Evolutionary conservation across 306 rosid genomes (phyloP).

Genomic region (Glycyrrhiza uralensis): DNA sequence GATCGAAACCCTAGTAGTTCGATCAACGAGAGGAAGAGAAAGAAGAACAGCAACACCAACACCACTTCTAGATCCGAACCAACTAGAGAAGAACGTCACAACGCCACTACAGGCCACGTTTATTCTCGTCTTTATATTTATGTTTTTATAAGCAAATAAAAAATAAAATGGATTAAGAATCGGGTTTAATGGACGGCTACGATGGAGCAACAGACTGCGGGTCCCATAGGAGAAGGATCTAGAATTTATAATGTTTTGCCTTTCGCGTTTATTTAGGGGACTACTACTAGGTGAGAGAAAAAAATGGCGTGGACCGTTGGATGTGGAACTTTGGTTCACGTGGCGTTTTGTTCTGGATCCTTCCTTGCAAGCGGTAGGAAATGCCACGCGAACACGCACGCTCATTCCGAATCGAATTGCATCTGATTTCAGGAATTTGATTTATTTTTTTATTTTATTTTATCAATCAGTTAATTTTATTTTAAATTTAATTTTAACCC

Average conservation of each 20-base stretch:
- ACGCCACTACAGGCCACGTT: neutral
- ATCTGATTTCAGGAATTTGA: too few relatives aligned
- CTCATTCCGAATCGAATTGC: too few relatives aligned
- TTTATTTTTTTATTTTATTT: too few relatives aligned
- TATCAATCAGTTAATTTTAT: too few relatives aligned
- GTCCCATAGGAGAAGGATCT: conserved; percentile 10
- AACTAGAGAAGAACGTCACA: neutral
- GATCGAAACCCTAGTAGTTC: conserved; percentile 10
- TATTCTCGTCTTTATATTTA: neutral
- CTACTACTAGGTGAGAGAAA: neutral
- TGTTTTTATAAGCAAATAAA: too few relatives aligned
- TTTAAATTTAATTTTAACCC: too few relatives aligned
- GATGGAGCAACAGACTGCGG: neutral
- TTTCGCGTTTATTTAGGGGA: neutral
- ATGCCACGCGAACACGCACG: too few relatives aligned
- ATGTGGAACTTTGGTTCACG: neutral
- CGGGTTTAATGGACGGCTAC: neutral
- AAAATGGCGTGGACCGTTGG: neutral
- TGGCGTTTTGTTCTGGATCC: conserved; percentile 1
- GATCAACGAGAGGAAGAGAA: neutral
- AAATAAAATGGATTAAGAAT: neutral
- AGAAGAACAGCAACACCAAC: neutral
- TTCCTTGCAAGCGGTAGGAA: neutral
- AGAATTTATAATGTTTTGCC: neutral
- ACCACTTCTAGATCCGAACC: conserved; percentile 2